Evolutionary conservation across 495 filamentous ascomycete species (phyloP).

Genomic region (Aspergillus heteromorphus): DNA sequence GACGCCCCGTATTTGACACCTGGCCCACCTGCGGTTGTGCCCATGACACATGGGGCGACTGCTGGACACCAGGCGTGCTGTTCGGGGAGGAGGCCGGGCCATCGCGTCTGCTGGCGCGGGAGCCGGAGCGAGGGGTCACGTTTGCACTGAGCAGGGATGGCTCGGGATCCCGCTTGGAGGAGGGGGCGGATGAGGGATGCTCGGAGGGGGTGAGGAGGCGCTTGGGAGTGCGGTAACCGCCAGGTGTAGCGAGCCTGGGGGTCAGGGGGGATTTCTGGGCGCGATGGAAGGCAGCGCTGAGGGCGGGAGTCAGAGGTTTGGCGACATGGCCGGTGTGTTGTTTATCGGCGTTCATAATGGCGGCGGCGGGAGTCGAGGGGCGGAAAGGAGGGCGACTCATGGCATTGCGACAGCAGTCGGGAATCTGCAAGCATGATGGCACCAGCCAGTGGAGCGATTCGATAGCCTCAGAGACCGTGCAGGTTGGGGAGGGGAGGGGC

Average conservation of each 20-base stretch:
- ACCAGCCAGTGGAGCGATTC: constrained; percentile 15
- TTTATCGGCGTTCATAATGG: constrained; percentile 52
- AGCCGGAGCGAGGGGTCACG: constrained; percentile 66
- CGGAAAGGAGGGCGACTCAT: constrained; percentile 29
- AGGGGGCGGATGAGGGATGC: constrained; percentile 22
- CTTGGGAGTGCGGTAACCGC: constrained; percentile 26
- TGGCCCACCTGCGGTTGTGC: constrained; percentile 26
- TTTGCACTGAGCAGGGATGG: constrained; percentile 56
- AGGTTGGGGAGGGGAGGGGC: neutral
- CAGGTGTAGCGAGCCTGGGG: constrained; percentile 45
- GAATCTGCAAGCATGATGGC: constrained; percentile 36
- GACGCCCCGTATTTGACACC: constrained; percentile 19
- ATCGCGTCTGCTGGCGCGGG: constrained; percentile 61
- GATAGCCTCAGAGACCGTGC: neutral
- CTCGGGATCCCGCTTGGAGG: constrained; percentile 34
- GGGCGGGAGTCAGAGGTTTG: constrained; percentile 47
- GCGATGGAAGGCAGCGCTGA: constrained; percentile 42
- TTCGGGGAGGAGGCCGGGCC: constrained; percentile 56
- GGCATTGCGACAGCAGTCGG: constrained; percentile 36
- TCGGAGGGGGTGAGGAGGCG: constrained; percentile 35
- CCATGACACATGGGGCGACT: constrained; percentile 30
- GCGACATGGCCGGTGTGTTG: constrained; percentile 37
- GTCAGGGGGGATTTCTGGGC: constrained; percentile 41
- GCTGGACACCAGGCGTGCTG: constrained; percentile 38
- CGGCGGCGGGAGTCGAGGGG: constrained; percentile 28